Base-by-base conservation (phyloP, 805 yeast genomes). In the Candida germanica region DNA sequence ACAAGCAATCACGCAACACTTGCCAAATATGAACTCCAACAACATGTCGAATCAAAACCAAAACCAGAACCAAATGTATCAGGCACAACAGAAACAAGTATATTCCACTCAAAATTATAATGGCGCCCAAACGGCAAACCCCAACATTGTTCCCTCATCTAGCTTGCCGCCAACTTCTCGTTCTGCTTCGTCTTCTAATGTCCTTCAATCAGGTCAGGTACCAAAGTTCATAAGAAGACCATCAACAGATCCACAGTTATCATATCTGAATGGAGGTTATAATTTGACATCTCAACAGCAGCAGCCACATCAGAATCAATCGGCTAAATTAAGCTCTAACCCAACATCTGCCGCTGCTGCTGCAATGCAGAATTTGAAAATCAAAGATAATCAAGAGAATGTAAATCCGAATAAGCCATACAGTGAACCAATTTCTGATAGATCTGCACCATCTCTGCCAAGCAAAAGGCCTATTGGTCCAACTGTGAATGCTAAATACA, bases 331-430 rank as follows among this genome's bases (percentile, higher is more conserved):
- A n/a, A 24, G 27, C 17, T 24, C 24, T 33, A 29, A 17, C n/a
- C 35, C 25, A 16, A 35, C 39, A 24, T 28, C 29, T 6, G 35
- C 36, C n/a, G 35, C 40, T 14, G 40, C 40, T 12, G 24, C 36
- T 13, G 36, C 36, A 5, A 27, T 31, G 22, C 11, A 27, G 6
- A 36, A 36, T 12, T 26, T 36, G 22, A 29, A 20, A 9, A 25
- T 36, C 3, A 15, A 13, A 10, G 36, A 33, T 6, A 25, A 12
- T 10, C 24, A 16, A 11, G 24, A 19, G n/a, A 20, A 29, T 11
- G 14, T 18, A 24, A 29, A 14, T 7, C 6, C 6, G 9, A 10
- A 10, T 20, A 20, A 6, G 6, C 10, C 23, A 6, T 6, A 10
- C 23, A 6, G 12, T 25, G 14, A 25, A 25, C 7, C 12, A 7